These are phyloP conservation scores for Prunus mongolica DNA, from an alignment of 306 rosid species.

Conservation along the genomic window DNA sequence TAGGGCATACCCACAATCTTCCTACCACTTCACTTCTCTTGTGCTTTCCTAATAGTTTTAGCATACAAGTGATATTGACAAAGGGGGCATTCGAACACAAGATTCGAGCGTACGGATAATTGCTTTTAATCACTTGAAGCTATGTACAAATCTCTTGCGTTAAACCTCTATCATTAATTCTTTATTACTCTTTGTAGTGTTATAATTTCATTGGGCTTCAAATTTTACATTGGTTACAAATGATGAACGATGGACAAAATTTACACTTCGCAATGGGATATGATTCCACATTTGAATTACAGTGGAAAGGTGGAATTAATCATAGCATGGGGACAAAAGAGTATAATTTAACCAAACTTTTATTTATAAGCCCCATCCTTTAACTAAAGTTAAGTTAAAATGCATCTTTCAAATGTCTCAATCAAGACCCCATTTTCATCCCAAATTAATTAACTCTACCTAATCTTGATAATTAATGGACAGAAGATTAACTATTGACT, in stretches of 20 bases:
- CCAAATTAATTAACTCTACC: not conserved
- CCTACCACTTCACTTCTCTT: no score
- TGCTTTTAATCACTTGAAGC: no score
- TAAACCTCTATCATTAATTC: no score
- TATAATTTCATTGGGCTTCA: no score
- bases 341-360: not conserved
- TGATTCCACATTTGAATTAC: not conserved
- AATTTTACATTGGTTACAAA: no score
- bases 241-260: not conserved
- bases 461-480: not conserved
- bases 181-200: no score
- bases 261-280: not conserved
- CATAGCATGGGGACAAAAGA: not conserved
- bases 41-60: no score
- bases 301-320: not conserved
- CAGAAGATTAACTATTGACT: no score
- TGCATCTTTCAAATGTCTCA: not conserved
- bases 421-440: slow-evolving; percentile 7
- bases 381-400: not conserved
- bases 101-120: no score
- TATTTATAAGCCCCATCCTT: not conserved
- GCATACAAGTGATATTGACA: no score
- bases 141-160: no score
- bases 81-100: no score
- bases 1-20: not conserved